Evolutionary conservation across 768 basidiomycete species (phyloP), one percentile per base, ranked within the genome.

Genomic region (Sarcomyxa edulis): DNA sequence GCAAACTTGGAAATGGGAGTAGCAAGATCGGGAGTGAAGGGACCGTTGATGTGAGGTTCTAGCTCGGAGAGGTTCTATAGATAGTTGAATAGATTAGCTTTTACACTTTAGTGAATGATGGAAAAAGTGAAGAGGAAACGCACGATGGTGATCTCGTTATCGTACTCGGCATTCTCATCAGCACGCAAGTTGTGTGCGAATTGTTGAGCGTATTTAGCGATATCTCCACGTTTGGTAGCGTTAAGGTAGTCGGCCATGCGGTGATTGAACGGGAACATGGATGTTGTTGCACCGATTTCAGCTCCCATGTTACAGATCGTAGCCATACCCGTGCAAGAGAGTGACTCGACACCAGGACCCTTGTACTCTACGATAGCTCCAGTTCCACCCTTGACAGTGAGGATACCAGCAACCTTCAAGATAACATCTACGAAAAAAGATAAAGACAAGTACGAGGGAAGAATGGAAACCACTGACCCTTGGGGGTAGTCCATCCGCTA

Each of bases 271-370:
- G 96, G 96, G 90, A 99, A 99, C 51, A 98, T 66, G 12, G 95
- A 97, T 15, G 96, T 98, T 7, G 96, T 99, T 25, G 96, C 96
- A 60, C 95, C 95, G 54, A 98, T 97, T 66, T 99, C 95, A 51
- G 95, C 95, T 74, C 95, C 95, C 95, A 98, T 99, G 80, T 97
- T 99, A 65, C 95, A 97, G 55, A 99, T 95, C 15, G 95, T 98
- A 37, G 91, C 95, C 94, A 98, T 96, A 64, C 95, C 95, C 33
- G 95, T 99, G 77, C 87, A 91, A 33, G 93, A 96, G 44, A 99
- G 78, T 23, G 91, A 91, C 57, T 95, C 86, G 46, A 98, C 86
- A 74, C 95, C 95, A 55, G 92, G 64, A 48, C 95, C 95, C 50
- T 72, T 82, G 72, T 99, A 99, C 61, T 99, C 95, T 50, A 99